Conservation (phyloP, 352 stramenopile genomes). For the Pythium folliculosum region DNA sequence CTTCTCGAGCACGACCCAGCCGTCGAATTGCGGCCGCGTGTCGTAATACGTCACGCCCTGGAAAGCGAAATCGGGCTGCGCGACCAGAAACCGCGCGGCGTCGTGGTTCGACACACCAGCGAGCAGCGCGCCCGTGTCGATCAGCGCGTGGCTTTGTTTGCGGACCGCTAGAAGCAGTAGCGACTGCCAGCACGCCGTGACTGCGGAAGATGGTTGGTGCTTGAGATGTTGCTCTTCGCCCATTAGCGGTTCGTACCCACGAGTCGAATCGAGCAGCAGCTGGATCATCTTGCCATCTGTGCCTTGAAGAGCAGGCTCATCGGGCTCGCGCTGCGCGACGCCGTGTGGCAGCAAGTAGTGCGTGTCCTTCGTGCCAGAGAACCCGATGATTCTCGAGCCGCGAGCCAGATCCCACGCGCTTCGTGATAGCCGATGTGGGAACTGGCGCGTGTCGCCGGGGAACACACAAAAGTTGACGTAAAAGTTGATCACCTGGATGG, state of each 20-base stretch:
- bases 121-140: conserved; percentile 85
- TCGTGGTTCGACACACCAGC: conserved; percentile 58
- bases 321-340: conserved; percentile 60
- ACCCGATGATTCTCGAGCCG: conserved; percentile 67
- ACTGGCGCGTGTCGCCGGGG: conserved; percentile 77
- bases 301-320: conserved; percentile 44
- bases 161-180: conserved; percentile 46
- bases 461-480: conserved; percentile 84
- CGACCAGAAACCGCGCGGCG: conserved; percentile 52
- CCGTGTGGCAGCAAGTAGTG: conserved; percentile 72
- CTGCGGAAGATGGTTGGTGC: background rate
- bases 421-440: conserved; percentile 58
- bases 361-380: conserved; percentile 91
- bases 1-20: conserved; percentile 81
- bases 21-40: conserved; percentile 40
- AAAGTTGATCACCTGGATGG: conserved; percentile 82
- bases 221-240: background rate
- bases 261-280: conserved; percentile 45
- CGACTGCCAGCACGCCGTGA: conserved; percentile 37
- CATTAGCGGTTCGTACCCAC: conserved; percentile 38
- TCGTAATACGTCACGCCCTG: conserved; percentile 85
- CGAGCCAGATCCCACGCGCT: conserved; percentile 83
- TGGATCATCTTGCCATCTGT: conserved; percentile 90
- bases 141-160: conserved; percentile 59
- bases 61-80: conserved; percentile 31